phyloP scores from a whole-genome alignment of 2,329 filamentous ascomycete species.

The Mycogone perniciosa region DNA sequence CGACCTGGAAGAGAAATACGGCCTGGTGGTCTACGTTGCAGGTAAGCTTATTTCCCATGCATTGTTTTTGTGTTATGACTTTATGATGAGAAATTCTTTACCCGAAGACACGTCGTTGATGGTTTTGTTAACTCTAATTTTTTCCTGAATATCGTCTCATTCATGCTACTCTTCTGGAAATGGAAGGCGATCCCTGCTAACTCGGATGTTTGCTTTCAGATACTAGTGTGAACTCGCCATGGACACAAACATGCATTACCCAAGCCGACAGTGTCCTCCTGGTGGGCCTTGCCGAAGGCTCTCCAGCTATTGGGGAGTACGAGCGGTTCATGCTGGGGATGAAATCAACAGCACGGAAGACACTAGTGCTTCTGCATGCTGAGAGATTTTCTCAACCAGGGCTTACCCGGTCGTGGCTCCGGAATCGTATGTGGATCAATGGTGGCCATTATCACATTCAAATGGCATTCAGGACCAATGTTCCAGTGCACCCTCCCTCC shows the following conservation, averaged over 20 bases:
- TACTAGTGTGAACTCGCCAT: slow-evolving; percentile 92
- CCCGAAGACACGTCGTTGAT: slow-evolving; percentile 49
- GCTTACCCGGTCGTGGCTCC: slow-evolving; percentile 80
- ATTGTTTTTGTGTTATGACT: neutral
- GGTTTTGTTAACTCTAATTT: slow-evolving; percentile 60
- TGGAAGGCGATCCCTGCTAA: slow-evolving; percentile 21
- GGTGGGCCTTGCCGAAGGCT: slow-evolving; percentile 84
- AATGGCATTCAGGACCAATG: slow-evolving; percentile 76
- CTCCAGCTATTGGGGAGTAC: slow-evolving; percentile 88
- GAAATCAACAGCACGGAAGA: slow-evolving; percentile 93
- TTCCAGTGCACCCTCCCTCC: slow-evolving; percentile 65
- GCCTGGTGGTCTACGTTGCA: slow-evolving; percentile 89
- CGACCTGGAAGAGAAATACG: slow-evolving; percentile 94
- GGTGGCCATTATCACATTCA: slow-evolving; percentile 96
- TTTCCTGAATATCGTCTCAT: slow-evolving; percentile 49
- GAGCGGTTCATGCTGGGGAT: slow-evolving; percentile 93
- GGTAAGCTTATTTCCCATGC: slow-evolving; percentile 38
- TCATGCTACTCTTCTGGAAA: slow-evolving; percentile 8
- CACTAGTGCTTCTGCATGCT: slow-evolving; percentile 80
- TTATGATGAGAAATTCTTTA: slow-evolving; percentile 48
- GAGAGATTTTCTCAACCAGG: slow-evolving; percentile 84
- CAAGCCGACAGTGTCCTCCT: slow-evolving; percentile 95
- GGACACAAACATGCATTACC: slow-evolving; percentile 96
- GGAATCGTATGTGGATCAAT: slow-evolving; percentile 95
- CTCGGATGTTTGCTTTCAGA: slow-evolving; percentile 46